A percentile compares a stretch with the other conserved stretches of the same genome.
phyloP scores from a whole-genome alignment of 345 rosid genomes.

The Jatropha curcas region DNA sequence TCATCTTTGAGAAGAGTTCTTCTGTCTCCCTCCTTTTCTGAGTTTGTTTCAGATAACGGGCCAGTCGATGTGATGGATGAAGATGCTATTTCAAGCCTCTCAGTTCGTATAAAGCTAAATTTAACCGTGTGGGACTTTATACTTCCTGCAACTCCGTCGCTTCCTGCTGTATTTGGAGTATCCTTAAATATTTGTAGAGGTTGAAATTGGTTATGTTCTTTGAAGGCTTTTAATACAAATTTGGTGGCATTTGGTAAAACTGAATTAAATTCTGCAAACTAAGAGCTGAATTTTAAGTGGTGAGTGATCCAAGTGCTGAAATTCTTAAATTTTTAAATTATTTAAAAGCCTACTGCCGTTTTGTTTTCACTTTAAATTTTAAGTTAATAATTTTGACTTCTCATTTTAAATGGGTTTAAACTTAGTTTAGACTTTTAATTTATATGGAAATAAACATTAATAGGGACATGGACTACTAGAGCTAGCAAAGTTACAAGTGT shows the following conservation, averaged over 20 bases:
- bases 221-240: constrained; percentile 10
- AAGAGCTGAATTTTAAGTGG: too few relatives aligned
- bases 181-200: constrained; percentile 34
- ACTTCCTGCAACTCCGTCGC: constrained; percentile 89
- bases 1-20: constrained; percentile 79
- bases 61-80: constrained; percentile 87
- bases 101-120: constrained; percentile 71
- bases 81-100: constrained; percentile 81
- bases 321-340: too few relatives aligned
- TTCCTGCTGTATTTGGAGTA: constrained; percentile 97
- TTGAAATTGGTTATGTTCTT: constrained; percentile 9
- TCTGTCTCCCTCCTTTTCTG: constrained; percentile 81
- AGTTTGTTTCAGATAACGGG: constrained; percentile 77
- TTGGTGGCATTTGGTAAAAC: too few relatives aligned
- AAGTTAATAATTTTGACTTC: too few relatives aligned
- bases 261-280: too few relatives aligned
- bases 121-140: constrained; percentile 93
- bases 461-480: neutral
- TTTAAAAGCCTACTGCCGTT: too few relatives aligned
- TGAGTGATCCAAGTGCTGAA: too few relatives aligned
- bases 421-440: too few relatives aligned
- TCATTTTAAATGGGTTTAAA: too few relatives aligned
- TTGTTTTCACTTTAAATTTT: too few relatives aligned
- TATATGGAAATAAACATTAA: too few relatives aligned
- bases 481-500: neutral